These are phyloP conservation scores for Populus pruinosa DNA, from an alignment of 345 rosid genomes.

Conservation along the genomic window DNA sequence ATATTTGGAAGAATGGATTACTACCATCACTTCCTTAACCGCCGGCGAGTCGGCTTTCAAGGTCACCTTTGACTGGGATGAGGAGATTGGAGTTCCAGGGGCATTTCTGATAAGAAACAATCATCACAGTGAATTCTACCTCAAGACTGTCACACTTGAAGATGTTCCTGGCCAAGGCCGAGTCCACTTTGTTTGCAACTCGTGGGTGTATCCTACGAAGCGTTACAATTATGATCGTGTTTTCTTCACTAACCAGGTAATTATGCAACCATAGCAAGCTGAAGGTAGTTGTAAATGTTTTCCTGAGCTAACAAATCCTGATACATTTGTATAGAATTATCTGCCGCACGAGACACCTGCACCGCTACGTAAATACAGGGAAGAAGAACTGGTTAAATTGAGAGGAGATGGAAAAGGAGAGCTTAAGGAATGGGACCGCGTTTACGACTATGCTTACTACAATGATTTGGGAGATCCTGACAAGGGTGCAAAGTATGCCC, in stretches of 20 bases:
- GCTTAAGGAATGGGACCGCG: constrained; percentile 43
- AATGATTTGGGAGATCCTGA: constrained; percentile 47
- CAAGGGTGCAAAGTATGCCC: constrained; percentile 24
- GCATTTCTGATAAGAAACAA: constrained; percentile 37
- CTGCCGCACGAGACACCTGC: constrained; percentile 39
- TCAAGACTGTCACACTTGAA: constrained; percentile 37
- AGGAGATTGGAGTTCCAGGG: constrained; percentile 37
- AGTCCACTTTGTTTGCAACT: constrained; percentile 48
- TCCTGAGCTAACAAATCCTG: neutral
- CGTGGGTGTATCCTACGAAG: constrained; percentile 44
- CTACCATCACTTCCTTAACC: constrained; percentile 16
- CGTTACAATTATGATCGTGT: constrained; percentile 31
- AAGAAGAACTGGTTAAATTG: constrained; percentile 36
- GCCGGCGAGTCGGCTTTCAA: constrained; percentile 33
- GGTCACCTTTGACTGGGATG: constrained; percentile 36
- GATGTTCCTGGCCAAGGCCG: constrained; percentile 41
- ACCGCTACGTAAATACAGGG: constrained; percentile 34
- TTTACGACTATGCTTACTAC: constrained; percentile 45
- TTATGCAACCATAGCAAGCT: neutral
- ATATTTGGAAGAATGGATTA: constrained; percentile 31
- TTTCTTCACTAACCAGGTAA: constrained; percentile 45
- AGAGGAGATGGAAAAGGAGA: constrained; percentile 40
- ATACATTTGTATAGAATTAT: constrained; percentile 21
- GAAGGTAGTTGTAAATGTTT: neutral
- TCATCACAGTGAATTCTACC: constrained; percentile 43